Evolutionary conservation across 352 stramenopile species (phyloP), one percentile per base, ranked within the genome.

Genomic region (Lagenidium giganteum): DNA sequence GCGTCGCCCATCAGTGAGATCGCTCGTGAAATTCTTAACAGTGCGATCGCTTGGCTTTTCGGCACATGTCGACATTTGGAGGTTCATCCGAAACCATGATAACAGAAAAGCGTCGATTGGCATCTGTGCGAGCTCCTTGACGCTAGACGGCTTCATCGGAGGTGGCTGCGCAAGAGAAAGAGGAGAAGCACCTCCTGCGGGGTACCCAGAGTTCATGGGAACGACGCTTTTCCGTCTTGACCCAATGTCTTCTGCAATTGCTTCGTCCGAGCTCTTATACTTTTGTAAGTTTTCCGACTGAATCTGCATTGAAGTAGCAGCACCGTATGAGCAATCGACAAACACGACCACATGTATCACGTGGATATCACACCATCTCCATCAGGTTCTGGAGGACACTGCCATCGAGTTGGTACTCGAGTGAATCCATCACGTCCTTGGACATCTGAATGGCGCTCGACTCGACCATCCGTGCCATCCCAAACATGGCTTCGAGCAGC

Each of bases 1-100:
- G 6, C 72, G 67, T 2, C 74, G 62, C 7, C 80, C 80, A 16
- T 92, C 80, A 1, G 50, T 44, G 17, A 92, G 60, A 26, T 92
- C 80, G 5, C 61, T 72, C 14, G 74, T 82, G 42, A 92, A 92
- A 41, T 89, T 92, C 46, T 84, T 85, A 47, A 92, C 61, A 8
- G 64, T 70, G 24, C 74, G 73, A 35, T 92, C 76, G n/a, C 54
- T 61, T 12, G 71, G 59, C 48, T 82, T 85, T 43, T 85, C 70
- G 21, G 67, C 70, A 5, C 61, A 57, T 5, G 72, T 74, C 28
- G 69, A 83, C 32, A 72, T 47, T 31, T 85, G 67, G 26, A 92
- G 61, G 43, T 92, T 67, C 67, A 89, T 79, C 12, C 71, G 73
- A 36, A 87, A 81, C 79, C 79, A 92, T 40, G 77, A 61, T 16